Percentiles rank a stretch among this genome's conserved stretches.
These are phyloP conservation scores for Paramecium biaurelia DNA, from an alignment of 73 alveolate genomes.

Conservation along the genomic window DNA sequence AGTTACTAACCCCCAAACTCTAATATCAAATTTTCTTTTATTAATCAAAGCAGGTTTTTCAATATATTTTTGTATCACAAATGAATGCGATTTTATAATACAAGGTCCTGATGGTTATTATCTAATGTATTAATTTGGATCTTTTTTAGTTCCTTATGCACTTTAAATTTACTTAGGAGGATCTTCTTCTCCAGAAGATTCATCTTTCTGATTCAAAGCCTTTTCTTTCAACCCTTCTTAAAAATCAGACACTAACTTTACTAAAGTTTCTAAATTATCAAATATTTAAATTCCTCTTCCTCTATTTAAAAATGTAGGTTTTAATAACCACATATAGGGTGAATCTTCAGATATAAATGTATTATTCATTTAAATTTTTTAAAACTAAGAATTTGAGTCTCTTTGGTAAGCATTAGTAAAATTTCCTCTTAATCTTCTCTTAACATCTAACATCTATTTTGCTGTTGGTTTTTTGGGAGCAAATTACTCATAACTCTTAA, in stretches of 20 bases:
- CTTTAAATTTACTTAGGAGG: neutral
- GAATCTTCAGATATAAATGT: constrained; percentile 45
- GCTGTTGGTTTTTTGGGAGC: constrained; percentile 55
- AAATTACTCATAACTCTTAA: constrained; percentile 21
- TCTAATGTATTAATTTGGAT: neutral
- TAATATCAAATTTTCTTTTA: constrained; percentile 88
- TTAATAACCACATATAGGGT: constrained; percentile 62
- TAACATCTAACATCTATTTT: constrained; percentile 25
- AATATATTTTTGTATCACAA: constrained; percentile 82
- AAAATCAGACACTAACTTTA: constrained; percentile 8
- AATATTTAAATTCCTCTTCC: constrained; percentile 89
- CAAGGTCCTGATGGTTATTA: constrained; percentile 52
- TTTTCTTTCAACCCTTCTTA: constrained; percentile 55
- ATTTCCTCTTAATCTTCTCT: constrained; percentile 42
- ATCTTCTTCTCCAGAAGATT: constrained; percentile 1
- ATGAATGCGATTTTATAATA: constrained; percentile 33
- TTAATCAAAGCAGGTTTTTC: constrained; percentile 85
- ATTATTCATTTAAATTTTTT: constrained; percentile 41
- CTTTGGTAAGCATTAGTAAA: constrained; percentile 47
- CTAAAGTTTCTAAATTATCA: constrained; percentile 64
- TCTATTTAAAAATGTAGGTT: constrained; percentile 79
- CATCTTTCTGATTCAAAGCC: constrained; percentile 48
- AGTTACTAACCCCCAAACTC: constrained; percentile 92
- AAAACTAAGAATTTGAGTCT: constrained; percentile 14
- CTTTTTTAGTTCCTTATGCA: constrained; percentile 5